Evolutionary conservation across 78 protist genomes (phyloP).

Genomic region (Dictyostelium purpureum): DNA sequence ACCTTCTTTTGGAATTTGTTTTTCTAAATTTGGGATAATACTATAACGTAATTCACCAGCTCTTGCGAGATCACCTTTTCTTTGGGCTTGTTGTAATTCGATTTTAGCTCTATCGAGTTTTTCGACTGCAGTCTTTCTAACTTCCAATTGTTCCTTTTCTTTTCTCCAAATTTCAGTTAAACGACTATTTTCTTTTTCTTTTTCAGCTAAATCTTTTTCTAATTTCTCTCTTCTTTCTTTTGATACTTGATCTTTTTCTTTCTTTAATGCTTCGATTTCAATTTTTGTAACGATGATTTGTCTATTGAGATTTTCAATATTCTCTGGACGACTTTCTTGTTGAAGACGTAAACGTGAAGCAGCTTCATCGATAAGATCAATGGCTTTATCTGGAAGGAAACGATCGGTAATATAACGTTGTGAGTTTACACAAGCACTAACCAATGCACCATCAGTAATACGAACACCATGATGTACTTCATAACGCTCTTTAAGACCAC

Average conservation of each 20-base stretch:
- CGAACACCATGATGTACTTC: constrained; percentile 97
- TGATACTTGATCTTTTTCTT: constrained; percentile 85
- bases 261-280: constrained; percentile 92
- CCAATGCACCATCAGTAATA: constrained; percentile 96
- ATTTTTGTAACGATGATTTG: constrained; percentile 90
- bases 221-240: constrained; percentile 60
- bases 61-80: constrained; percentile 86
- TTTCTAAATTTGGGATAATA: constrained; percentile 92
- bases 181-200: constrained; percentile 36
- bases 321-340: constrained; percentile 96
- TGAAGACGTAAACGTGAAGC: constrained; percentile 92
- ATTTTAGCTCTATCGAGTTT: constrained; percentile 85
- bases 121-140: constrained; percentile 45
- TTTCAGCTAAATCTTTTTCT: constrained; percentile 84
- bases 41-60: constrained; percentile 94
- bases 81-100: constrained; percentile 89
- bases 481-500: constrained; percentile 96
- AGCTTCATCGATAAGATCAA: constrained; percentile 99
- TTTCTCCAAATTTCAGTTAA: constrained; percentile 41
- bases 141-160: constrained; percentile 49
- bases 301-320: constrained; percentile 93
- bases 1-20: constrained; percentile 65
- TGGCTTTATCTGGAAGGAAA: constrained; percentile 99
- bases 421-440: constrained; percentile 94
- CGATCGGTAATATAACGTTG: constrained; percentile 95